phyloP scores from a whole-genome alignment of 176 grass and related monocot genomes.

The Avena eriantha region DNA sequence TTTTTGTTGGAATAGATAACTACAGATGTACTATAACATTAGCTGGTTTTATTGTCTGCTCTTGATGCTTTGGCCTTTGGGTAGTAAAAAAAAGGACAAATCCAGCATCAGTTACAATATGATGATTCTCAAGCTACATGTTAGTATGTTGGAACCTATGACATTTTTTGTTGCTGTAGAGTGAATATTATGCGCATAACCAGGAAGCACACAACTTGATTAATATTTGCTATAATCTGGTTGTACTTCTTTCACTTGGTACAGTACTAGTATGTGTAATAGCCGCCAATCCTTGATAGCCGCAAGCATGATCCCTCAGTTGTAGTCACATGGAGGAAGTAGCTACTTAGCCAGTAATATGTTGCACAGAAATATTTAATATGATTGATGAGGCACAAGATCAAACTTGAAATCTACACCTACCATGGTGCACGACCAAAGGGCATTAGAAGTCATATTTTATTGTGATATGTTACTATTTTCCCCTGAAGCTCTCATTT shows the following conservation, averaged over 20 bases:
- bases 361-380: background rate
- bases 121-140: slow-evolving; percentile 12
- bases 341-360: slow-evolving; percentile 29
- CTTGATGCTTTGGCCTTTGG: slow-evolving; percentile 14
- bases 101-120: background rate
- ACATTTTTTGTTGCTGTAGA: slow-evolving; percentile 4
- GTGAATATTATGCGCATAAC: background rate
- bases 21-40: background rate
- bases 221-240: background rate
- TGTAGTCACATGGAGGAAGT: slow-evolving; percentile 12
- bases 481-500: slow-evolving; percentile 35
- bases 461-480: background rate
- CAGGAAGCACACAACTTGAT: background rate
- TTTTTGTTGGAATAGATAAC: slow-evolving; percentile 24
- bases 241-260: background rate
- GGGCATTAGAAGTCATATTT: slow-evolving; percentile 1
- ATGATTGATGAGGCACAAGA: slow-evolving; percentile 4
- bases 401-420: slow-evolving; percentile 24
- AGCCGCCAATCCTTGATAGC: background rate
- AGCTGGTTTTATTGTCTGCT: background rate
- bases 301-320: background rate
- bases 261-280: slow-evolving; percentile 7
- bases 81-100: background rate
- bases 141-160: slow-evolving; percentile 5
- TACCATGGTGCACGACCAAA: background rate